These are phyloP conservation scores for Aquanectria penicillioides DNA, from an alignment of 2,329 filamentous ascomycete genomes.

Conservation along the genomic window DNA sequence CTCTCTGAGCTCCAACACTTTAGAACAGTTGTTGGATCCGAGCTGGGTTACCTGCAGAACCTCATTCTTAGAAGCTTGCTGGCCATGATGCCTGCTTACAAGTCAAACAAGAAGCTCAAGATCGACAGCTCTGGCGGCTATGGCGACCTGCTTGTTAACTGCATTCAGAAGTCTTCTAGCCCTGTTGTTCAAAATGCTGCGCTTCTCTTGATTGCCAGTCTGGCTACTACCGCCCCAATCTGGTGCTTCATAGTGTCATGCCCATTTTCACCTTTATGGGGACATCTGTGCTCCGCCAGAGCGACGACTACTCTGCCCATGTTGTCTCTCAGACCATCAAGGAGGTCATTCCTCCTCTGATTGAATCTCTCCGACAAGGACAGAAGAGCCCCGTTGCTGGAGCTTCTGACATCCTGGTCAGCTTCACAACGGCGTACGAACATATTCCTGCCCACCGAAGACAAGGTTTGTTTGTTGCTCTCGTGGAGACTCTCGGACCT, in stretches of 20 bases:
- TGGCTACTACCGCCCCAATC: constrained; percentile 87
- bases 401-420: constrained; percentile 89
- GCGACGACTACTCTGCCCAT: constrained; percentile 95
- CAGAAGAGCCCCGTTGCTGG: constrained; percentile 82
- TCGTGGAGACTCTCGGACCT: constrained; percentile 85
- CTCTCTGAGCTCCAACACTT: constrained; percentile 90
- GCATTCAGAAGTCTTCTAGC: constrained; percentile 89
- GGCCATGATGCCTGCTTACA: constrained; percentile 83
- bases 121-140: constrained; percentile 85
- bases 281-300: constrained; percentile 87
- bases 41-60: constrained; percentile 90
- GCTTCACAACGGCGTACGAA: constrained; percentile 95
- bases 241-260: constrained; percentile 97
- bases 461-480: constrained; percentile 82
- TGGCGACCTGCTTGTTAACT: constrained; percentile 91
- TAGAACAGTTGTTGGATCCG: constrained; percentile 81
- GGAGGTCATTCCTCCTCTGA: constrained; percentile 90
- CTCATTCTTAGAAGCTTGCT: constrained; percentile 84
- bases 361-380: constrained; percentile 84
- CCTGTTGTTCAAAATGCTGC: constrained; percentile 95
- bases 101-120: constrained; percentile 66
- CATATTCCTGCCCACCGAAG: constrained; percentile 91
- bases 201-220: constrained; percentile 84
- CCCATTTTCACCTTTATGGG: constrained; percentile 99
- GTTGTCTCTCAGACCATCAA: constrained; percentile 96